phyloP scores from a whole-genome alignment of 2,329 filamentous ascomycete genomes.

The Fusarium algeriense region DNA sequence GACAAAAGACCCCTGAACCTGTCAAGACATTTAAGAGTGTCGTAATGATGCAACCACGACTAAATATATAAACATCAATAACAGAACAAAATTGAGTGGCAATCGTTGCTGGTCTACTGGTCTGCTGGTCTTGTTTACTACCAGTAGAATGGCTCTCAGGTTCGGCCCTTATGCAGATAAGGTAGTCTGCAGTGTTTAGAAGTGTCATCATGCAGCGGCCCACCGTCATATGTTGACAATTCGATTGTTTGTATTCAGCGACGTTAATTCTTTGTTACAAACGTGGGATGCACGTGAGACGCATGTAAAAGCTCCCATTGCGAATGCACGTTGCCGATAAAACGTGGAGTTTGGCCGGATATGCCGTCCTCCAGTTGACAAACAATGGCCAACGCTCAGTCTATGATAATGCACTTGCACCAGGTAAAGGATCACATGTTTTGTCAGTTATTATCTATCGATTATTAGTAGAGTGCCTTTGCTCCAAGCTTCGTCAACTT shows the following conservation, averaged over 20 bases:
- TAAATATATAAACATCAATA: background rate
- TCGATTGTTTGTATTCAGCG: background rate
- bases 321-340: background rate
- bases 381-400: background rate
- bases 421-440: background rate
- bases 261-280: background rate
- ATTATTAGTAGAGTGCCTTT: background rate
- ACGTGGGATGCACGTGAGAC: background rate
- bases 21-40: constrained; percentile 11
- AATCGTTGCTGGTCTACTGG: background rate
- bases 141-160: background rate
- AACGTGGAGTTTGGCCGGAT: background rate
- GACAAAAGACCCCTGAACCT: constrained; percentile 24
- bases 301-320: background rate
- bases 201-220: background rate
- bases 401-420: background rate
- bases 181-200: background rate
- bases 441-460: background rate
- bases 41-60: constrained; percentile 20
- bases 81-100: background rate
- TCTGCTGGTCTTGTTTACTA: background rate
- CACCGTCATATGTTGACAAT: background rate
- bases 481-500: background rate
- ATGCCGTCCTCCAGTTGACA: background rate
- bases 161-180: background rate